Conservation (phyloP, 2,329 filamentous ascomycete species). For the Mycogone perniciosa region DNA sequence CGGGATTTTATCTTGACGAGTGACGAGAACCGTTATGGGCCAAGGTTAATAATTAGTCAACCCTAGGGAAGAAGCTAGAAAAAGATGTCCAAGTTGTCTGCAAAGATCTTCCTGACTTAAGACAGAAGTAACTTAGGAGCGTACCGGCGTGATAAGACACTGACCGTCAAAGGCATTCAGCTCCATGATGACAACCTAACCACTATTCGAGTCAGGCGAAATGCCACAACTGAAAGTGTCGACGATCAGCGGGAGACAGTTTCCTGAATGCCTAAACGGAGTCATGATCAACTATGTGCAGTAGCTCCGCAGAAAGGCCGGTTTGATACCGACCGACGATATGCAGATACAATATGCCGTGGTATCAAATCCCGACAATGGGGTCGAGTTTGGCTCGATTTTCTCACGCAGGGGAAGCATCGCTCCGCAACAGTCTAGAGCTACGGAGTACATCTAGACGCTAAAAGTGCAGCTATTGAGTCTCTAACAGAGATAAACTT, state of each 20-base stretch:
- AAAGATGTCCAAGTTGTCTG: constrained; percentile 81
- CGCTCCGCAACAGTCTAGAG: background rate
- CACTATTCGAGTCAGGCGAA: constrained; percentile 12
- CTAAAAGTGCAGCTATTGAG: background rate
- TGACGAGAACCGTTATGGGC: constrained; percentile 80
- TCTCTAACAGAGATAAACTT: no score
- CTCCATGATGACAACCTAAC: constrained; percentile 68
- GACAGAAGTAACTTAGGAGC: constrained; percentile 65
- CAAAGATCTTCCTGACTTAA: constrained; percentile 70
- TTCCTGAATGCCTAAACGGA: constrained; percentile 62
- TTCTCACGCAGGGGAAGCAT: constrained; percentile 41
- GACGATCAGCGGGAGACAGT: constrained; percentile 18
- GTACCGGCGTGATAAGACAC: constrained; percentile 62
- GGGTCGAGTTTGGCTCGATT: constrained; percentile 57
- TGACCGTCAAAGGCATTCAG: constrained; percentile 72
- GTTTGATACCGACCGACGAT: constrained; percentile 77
- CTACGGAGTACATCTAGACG: no score
- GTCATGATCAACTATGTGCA: constrained; percentile 86
- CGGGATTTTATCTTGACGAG: constrained; percentile 71
- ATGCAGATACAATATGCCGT: constrained; percentile 83
- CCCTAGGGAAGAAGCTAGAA: constrained; percentile 85
- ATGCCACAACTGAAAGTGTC: background rate
- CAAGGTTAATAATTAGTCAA: constrained; percentile 80
- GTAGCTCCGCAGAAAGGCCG: constrained; percentile 79
- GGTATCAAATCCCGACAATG: constrained; percentile 61